phyloP scores from a whole-genome alignment of 129 eudicot genomes.

The Logfia minima region DNA sequence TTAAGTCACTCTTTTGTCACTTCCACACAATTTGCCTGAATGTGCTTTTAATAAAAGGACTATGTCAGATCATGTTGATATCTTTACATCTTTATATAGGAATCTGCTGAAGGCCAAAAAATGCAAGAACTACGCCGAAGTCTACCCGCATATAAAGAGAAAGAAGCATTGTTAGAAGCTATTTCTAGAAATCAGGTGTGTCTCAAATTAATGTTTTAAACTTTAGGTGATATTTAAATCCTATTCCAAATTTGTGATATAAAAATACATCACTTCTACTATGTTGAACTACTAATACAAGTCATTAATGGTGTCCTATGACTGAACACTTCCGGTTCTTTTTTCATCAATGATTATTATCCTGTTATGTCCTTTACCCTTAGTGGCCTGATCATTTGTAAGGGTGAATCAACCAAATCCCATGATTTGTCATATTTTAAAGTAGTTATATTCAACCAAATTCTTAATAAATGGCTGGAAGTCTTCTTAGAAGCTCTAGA shows the following conservation, averaged over 20 bases:
- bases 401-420: background rate
- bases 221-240: background rate
- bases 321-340: no score
- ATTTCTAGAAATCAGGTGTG: conserved; percentile 76
- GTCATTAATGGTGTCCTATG: background rate
- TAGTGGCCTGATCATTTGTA: background rate
- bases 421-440: background rate
- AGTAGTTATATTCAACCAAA: background rate
- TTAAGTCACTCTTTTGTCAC: background rate
- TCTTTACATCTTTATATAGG: conserved; percentile 40
- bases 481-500: background rate
- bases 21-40: background rate
- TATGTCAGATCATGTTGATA: conserved; percentile 6
- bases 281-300: background rate
- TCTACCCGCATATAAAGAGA: conserved; percentile 85
- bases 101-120: conserved; percentile 84
- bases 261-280: background rate
- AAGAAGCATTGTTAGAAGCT: conserved; percentile 57
- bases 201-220: background rate
- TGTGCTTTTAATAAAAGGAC: background rate
- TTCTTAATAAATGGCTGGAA: background rate
- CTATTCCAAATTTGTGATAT: no score
- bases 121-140: conserved; percentile 80
- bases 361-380: no score
- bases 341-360: no score